A percentile compares a stretch with the other conserved stretches of the same genome.
These are phyloP conservation scores for Cutaneotrichosporon sp. DNA, from an alignment of 1,284 basidiomycete genomes.

Conservation along the genomic window DNA sequence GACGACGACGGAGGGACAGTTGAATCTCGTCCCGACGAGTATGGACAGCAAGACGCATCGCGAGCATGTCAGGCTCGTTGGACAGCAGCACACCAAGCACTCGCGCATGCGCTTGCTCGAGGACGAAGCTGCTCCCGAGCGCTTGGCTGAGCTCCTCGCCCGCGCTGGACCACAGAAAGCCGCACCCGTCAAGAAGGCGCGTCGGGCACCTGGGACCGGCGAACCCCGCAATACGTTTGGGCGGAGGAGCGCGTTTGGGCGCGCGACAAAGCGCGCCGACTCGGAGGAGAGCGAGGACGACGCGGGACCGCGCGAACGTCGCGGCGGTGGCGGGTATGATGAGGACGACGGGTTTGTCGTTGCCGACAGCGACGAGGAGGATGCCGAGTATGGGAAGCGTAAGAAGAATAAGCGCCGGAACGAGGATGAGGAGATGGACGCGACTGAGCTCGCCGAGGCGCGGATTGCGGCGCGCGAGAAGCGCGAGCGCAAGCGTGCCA, in stretches of 20 bases:
- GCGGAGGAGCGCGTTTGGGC: background rate
- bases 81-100: constrained; percentile 48
- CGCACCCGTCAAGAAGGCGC: constrained; percentile 8
- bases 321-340: constrained; percentile 34
- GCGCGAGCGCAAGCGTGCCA: constrained; percentile 34
- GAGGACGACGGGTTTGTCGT: constrained; percentile 52
- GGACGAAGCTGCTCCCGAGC: constrained; percentile 35
- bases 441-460: constrained; percentile 43
- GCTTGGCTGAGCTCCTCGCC: constrained; percentile 32
- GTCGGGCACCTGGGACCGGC: constrained; percentile 11
- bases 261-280: constrained; percentile 21
- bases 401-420: constrained; percentile 25
- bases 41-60: constrained; percentile 48
- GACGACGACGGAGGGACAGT: constrained; percentile 42
- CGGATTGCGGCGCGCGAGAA: constrained; percentile 36
- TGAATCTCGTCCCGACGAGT: constrained; percentile 43
- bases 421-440: constrained; percentile 35
- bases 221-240: constrained; percentile 11
- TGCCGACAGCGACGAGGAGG: constrained; percentile 35
- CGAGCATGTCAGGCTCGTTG: constrained; percentile 47
- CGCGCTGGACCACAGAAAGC: constrained; percentile 29
- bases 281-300: constrained; percentile 19
- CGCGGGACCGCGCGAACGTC: constrained; percentile 10
- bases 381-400: constrained; percentile 24
- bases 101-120: constrained; percentile 47